phyloP scores from a whole-genome alignment of 2,329 filamentous ascomycete genomes.

The Arthrobotrys sphaeroides region DNA sequence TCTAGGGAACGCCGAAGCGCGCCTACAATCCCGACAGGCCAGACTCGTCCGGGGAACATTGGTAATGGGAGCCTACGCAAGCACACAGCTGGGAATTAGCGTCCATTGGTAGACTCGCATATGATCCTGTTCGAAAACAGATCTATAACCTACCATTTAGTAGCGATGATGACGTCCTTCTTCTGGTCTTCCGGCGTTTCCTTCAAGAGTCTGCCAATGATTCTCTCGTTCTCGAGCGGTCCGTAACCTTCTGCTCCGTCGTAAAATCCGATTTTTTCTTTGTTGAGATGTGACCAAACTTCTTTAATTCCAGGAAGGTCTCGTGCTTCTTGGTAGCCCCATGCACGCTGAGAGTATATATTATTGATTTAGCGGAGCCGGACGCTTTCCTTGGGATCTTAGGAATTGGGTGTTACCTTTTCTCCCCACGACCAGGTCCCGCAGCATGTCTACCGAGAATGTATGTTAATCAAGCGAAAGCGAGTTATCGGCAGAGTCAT shows the following conservation, averaged over 20 bases:
- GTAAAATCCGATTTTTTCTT: constrained; percentile 62
- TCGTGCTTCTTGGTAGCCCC: constrained; percentile 37
- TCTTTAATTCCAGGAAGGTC: constrained; percentile 55
- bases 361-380: background rate
- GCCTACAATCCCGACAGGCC: constrained; percentile 60
- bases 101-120: too few species aligned
- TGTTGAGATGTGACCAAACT: constrained; percentile 61
- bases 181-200: constrained; percentile 59
- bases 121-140: too few species aligned
- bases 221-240: constrained; percentile 62
- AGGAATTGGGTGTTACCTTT: background rate
- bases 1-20: constrained; percentile 61
- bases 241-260: constrained; percentile 64
- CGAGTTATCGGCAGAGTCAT: background rate
- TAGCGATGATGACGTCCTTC: constrained; percentile 41
- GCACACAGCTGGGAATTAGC: background rate
- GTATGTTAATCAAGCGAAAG: background rate
- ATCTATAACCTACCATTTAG: constrained; percentile 53
- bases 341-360: background rate
- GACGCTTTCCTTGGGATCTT: background rate
- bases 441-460: constrained; percentile 14
- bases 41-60: constrained; percentile 61
- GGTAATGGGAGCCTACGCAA: constrained; percentile 62
- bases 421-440: constrained; percentile 51
- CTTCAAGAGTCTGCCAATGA: constrained; percentile 62